Evolutionary conservation across 495 filamentous ascomycete genomes (phyloP), one percentile per base, ranked within the genome.

Genomic region (Trichoderma parareesei): DNA sequence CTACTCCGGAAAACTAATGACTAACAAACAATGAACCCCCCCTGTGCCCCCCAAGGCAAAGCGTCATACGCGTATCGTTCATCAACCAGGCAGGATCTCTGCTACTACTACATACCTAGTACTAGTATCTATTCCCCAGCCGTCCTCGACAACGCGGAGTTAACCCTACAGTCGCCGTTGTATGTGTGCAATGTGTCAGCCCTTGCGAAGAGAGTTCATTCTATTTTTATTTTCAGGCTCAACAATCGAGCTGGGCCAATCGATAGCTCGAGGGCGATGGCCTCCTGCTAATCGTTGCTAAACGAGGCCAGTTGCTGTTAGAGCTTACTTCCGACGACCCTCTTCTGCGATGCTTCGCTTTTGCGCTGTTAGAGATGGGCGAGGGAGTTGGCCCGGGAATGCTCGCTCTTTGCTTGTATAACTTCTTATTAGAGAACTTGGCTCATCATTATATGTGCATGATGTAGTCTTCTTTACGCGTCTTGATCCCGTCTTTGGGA

Each of bases 141-240:
- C 27, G 27, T 27, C 27, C 27, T 27, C 27, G 27, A 1, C 27
- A 27, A 27, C 27, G 27, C 1, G 27, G 27, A 5, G 44, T 18
- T n/a, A 33, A 5, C 49, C 27, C 33, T 57, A 14, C 14, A 10
- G 7, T 9, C 27, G 27, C 27, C 46, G 5, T 18, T 16, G 9
- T 27, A 8, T 20, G 3, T 27, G 1, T 18, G 46, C 18, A 49
- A 8, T 20, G 3, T 27, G 53, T 57, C 7, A 57, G 53, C 53
- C 27, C 53, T 57, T 57, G 27, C 27, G 27, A 5, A 14, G 10
- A 37, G 18, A 35, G 53, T 4, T 37, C 1, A 9, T 9, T 11
- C 53, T 57, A 57, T 57, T 57, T 57, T 16, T 57, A 57, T 57
- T 57, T 57, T 16, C 11, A 57, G 10, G 9, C 48, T 4, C 48